Conservation (phyloP, 1,284 basidiomycete genomes). For the Cronartium quercuum region DNA sequence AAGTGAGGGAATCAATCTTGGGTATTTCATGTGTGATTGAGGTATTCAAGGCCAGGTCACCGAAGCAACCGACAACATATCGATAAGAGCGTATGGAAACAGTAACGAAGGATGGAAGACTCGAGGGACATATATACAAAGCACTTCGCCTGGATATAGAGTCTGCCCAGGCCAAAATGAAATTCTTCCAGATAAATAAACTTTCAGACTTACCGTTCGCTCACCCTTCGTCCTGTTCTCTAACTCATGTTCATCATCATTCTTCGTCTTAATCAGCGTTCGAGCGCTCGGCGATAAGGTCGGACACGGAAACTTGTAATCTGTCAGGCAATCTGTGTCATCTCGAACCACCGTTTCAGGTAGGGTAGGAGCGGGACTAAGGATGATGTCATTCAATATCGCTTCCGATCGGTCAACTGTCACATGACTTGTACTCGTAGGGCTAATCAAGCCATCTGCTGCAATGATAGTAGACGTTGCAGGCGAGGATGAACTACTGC, state of each 20-base stretch:
- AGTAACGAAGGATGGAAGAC: neutral
- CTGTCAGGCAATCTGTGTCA: neutral
- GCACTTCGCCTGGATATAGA: neutral
- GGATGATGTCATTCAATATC: neutral
- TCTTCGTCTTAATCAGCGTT: neutral
- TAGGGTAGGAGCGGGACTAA: neutral
- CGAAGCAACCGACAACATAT: neutral
- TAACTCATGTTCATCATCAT: neutral
- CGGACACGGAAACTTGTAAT: neutral
- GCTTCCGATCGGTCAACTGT: neutral
- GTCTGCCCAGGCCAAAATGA: neutral
- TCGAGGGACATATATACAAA: neutral
- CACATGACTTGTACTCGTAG: neutral
- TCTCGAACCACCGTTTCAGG: neutral
- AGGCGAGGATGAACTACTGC: neutral
- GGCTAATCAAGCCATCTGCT: neutral
- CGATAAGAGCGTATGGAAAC: neutral
- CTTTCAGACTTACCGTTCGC: neutral
- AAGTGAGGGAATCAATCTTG: neutral
- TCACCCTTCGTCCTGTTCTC: neutral
- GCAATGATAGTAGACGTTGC: neutral
- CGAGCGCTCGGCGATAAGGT: neutral
- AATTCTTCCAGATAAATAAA: neutral
- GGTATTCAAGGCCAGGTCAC: neutral
- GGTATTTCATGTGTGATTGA: neutral